Percentiles rank a stretch among this genome's conserved stretches.
These are phyloP conservation scores for Cordyceps cateniannulata DNA, from an alignment of 2,329 filamentous ascomycete species.

Conservation along the genomic window DNA sequence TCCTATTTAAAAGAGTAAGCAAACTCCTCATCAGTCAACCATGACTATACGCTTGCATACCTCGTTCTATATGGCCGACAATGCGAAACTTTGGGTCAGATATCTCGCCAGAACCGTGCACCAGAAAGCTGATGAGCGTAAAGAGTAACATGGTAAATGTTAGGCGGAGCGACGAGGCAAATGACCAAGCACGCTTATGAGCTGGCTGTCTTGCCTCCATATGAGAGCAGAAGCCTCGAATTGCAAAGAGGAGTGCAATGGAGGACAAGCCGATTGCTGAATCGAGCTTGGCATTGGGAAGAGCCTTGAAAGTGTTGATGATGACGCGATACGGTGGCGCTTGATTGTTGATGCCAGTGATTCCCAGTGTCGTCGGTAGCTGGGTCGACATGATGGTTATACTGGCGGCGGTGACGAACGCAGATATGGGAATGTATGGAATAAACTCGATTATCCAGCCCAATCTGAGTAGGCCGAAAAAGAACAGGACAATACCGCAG, in stretches of 20 bases:
- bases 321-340: slow-evolving; percentile 39
- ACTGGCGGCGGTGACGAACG: slow-evolving; percentile 45
- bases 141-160: slow-evolving; percentile 72
- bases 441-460: slow-evolving; percentile 48
- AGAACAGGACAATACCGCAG: slow-evolving; percentile 36
- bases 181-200: slow-evolving; percentile 61
- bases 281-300: slow-evolving; percentile 48
- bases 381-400: slow-evolving; percentile 45
- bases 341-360: slow-evolving; percentile 37
- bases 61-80: slow-evolving; percentile 59
- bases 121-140: slow-evolving; percentile 64
- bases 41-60: slow-evolving; percentile 20
- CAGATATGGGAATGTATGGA: slow-evolving; percentile 41
- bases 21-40: not conserved
- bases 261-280: slow-evolving; percentile 67
- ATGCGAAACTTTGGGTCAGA: slow-evolving; percentile 48
- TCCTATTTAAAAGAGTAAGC: slow-evolving; percentile 33
- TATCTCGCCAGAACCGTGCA: slow-evolving; percentile 48
- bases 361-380: slow-evolving; percentile 37
- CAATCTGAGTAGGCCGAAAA: slow-evolving; percentile 38
- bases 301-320: slow-evolving; percentile 34
- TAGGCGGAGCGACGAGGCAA: slow-evolving; percentile 66
- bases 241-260: slow-evolving; percentile 58
- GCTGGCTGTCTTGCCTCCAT: slow-evolving; percentile 56
- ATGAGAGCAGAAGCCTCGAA: slow-evolving; percentile 53